Evolutionary conservation across 2,329 filamentous ascomycete species (phyloP), one percentile per base, ranked within the genome.

Genomic region (Seiridium unicorne): DNA sequence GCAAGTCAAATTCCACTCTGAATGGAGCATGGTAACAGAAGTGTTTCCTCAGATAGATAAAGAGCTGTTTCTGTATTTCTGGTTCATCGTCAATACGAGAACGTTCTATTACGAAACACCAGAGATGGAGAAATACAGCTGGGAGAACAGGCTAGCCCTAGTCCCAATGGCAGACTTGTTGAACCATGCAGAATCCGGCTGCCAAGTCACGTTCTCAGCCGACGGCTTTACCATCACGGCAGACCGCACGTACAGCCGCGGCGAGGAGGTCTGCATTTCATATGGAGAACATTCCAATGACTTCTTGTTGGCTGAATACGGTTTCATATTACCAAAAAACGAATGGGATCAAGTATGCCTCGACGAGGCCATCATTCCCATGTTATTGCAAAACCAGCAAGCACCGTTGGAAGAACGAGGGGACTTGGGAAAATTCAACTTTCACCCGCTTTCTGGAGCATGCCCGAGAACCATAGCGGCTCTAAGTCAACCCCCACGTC

Each of bases 71-170:
- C 74, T 75, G 4, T 86, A 87, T 68, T 77, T 80, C 65, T 89
- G 85, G 85, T 74, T 86, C 31, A 80, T 87, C 60, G 80, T 86
- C 13, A 86, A 86, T 64, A 86, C 84, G 1, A 76, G 85, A 64
- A 83, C 81, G 34, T 88, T 88, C 67, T 85, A 83, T 68, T 87
- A 82, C 76, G 75, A 82, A 47, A 77, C 72, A 53, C 74, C 74
- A 7, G 78, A 68, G 48, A 70, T 64, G 64, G 68, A 75, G 34
- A 60, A 68, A 3, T 73, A 73, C 1, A 10, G 34, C 3, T 59
- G 57, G 56, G 56, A 59, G 4, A 57, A 61, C 32, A 7, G 46
- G 46, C 31, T 61, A 31, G 60, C 56, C 6, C 44, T 61, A 31
- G 51, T 61, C 44, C 60, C 60, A 2, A 31, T 61, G 11, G 60